Conservation (phyloP, 108 stramenopile genomes). For the Aureococcus anophagefferens region DNA sequence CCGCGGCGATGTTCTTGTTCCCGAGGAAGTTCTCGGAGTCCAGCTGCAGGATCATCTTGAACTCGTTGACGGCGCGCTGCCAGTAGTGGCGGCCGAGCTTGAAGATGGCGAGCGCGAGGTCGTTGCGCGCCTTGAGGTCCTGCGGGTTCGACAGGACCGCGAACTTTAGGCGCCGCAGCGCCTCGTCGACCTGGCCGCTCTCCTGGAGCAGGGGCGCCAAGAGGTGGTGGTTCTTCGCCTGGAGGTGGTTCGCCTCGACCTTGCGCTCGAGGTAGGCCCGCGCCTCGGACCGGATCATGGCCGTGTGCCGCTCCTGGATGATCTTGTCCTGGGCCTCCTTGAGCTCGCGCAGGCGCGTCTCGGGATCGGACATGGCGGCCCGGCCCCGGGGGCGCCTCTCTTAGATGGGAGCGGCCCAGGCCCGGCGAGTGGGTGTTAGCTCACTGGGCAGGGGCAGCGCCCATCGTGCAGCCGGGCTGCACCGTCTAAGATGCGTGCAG, state of each 20-base stretch:
- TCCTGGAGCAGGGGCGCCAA: neutral
- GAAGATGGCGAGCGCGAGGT: conserved; percentile 6
- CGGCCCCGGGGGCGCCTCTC: too few relatives aligned
- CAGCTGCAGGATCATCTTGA: neutral
- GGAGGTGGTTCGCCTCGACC: neutral
- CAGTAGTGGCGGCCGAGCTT: neutral
- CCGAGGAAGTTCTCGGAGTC: conserved; percentile 1
- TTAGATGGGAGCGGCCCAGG: too few relatives aligned
- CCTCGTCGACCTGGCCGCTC: neutral
- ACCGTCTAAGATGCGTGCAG: too few relatives aligned
- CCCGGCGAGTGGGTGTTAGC: too few relatives aligned
- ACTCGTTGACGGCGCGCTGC: conserved; percentile 3
- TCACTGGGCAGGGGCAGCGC: too few relatives aligned
- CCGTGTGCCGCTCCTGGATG: too few relatives aligned
- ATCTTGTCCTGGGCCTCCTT: too few relatives aligned
- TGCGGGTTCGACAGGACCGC: conserved; percentile 6
- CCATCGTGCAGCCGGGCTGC: too few relatives aligned
- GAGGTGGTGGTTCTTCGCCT: neutral
- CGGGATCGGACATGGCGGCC: too few relatives aligned
- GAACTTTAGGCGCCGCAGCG: neutral
- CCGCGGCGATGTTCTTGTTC: conserved; percentile 11
- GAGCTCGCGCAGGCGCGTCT: too few relatives aligned
- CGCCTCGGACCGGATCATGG: neutral
- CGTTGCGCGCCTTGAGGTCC: conserved; percentile 5
- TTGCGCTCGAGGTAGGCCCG: neutral